Base-by-base conservation (phyloP, 1,284 basidiomycete species). In the Salmacisia buchloeana region DNA sequence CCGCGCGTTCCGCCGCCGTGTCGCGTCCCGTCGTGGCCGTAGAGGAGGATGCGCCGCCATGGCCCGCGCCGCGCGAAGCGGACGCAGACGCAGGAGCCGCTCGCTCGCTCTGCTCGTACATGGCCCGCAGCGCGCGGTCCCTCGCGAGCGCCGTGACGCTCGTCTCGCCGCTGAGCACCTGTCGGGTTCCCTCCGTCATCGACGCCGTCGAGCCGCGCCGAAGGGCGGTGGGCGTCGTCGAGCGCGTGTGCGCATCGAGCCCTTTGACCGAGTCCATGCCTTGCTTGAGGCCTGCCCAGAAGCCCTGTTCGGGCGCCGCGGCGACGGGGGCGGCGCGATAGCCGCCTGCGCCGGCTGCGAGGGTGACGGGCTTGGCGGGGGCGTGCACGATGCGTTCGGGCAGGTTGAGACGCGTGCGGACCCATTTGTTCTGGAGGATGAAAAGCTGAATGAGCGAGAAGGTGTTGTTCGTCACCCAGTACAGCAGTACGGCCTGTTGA, bases 401-500 rank as follows among this genome's bases (percentile, higher is more conserved):
- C 25, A 54, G 49, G 49, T 54, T 54, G 29, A 54, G 49, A 31
- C 49, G 49, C 25, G 49, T 54, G 27, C 49, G 49, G 29, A 54
- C 29, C 13, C 31, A 58, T 27, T 33, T 31, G 15, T 31, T 58
- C 2, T 34, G 61, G 25, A 78, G 46, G 3, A 68, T 59, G 2
- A 70, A 60, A 18, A 84, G 83, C 78, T 85, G 84, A 3, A 81
- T 41, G n/a, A 85, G 76, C n/a, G 83, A 84, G 69, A 83, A 81
- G 41, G 78, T 67, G 73, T 84, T 84, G 62, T 84, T 82, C 34
- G 83, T 82, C 5, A 82, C 72, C 72, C 90, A 83, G 69, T 87
- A 86, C 5, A 89, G 77, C 65, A 88, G 81, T 15, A 90, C 82
- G 41, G 86, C 88, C 86, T 88, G 63, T 18, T 46, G 52, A 15